Base-by-base conservation (phyloP, 306 rosid species). In the Hippophae tibetana region DNA sequence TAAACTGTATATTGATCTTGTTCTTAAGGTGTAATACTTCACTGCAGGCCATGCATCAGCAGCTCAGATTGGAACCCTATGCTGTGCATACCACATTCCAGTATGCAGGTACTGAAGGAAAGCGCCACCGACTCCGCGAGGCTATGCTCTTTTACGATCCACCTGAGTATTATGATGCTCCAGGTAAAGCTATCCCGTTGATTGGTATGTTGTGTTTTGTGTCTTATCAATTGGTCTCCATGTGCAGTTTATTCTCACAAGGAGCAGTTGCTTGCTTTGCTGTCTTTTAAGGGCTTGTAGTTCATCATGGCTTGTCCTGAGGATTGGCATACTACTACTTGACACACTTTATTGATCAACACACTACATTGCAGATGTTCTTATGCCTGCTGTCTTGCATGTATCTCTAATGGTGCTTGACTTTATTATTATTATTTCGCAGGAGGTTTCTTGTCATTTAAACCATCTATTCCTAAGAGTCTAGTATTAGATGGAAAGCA, bases 51-150 rank as follows among this genome's bases (percentile, higher is more conserved):
- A 90, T 76, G 95, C 74, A 79, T 68, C 89, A 87, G 70, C 97
- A 90, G 70, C 80, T 90, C 61, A 75, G 82, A 71, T 71, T 90
- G 83, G 78, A 87, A 81, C 89, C 97, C 13, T 90, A 90, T 74
- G 97, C 97, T 47, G 86, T 90, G 68, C 97, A 90, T 70, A 90
- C 97, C 42, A 90, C 94, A 56, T 90, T 90, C 70, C 94, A 90
- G 69, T 87, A 74, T 76, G 94, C 86, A 8, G 97, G 95, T 59
- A 90, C 97, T 2, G 90, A 79, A 71, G 97, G 97, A 79, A 90
- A 90, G 77, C 95, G 97, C 53, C 97, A 87, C 74, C 77, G 95
- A 61, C 78, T 90, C 52, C 86, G 95, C n/a, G 97, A 90, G 75
- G 95, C 82, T 69, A 90, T 81, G 97, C 79, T 77, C 61, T 90